Conservation (phyloP, 805 yeast genomes). For the Ogataea pignaliae region DNA sequence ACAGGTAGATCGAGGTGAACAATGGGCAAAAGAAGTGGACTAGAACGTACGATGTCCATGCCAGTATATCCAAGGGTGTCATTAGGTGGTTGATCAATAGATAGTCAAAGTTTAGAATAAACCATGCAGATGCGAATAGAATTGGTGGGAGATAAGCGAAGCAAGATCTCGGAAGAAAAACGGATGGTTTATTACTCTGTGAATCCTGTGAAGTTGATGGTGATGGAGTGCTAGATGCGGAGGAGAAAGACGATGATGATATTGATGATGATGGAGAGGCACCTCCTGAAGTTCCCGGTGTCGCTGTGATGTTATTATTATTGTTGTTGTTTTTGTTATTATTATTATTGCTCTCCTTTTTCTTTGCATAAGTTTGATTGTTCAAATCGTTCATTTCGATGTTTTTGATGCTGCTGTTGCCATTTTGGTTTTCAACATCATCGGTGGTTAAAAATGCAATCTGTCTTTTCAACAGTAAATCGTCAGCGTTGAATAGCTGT, state of each 20-base stretch:
- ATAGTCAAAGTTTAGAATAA: conserved; percentile 43
- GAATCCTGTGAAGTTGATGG: not conserved
- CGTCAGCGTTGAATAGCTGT: not conserved
- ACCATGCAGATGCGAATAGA: conserved; percentile 42
- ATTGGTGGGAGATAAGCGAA: conserved; percentile 33
- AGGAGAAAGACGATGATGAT: conserved; percentile 3
- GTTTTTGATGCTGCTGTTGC: too few species aligned
- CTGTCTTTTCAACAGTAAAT: not conserved
- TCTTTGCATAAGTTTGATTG: too few species aligned
- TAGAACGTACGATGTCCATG: conserved; percentile 61
- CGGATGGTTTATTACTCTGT: not conserved
- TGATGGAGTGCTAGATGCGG: conserved; percentile 1
- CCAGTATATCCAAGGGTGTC: conserved; percentile 45
- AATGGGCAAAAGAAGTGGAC: conserved; percentile 60
- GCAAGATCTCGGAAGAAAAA: conserved; percentile 22
- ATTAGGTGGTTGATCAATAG: conserved; percentile 35
- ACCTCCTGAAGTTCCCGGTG: not conserved
- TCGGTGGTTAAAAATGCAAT: conserved; percentile 5
- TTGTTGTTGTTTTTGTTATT: too few species aligned
- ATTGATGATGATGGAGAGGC: not conserved
- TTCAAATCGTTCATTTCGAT: too few species aligned
- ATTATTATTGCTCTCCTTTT: too few species aligned
- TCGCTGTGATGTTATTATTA: not conserved
- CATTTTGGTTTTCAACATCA: conserved; percentile 6
- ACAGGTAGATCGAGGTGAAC: conserved; percentile 56